These are phyloP conservation scores for Neonectria sp. DNA, from an alignment of 2,329 filamentous ascomycete genomes.

Conservation along the genomic window DNA sequence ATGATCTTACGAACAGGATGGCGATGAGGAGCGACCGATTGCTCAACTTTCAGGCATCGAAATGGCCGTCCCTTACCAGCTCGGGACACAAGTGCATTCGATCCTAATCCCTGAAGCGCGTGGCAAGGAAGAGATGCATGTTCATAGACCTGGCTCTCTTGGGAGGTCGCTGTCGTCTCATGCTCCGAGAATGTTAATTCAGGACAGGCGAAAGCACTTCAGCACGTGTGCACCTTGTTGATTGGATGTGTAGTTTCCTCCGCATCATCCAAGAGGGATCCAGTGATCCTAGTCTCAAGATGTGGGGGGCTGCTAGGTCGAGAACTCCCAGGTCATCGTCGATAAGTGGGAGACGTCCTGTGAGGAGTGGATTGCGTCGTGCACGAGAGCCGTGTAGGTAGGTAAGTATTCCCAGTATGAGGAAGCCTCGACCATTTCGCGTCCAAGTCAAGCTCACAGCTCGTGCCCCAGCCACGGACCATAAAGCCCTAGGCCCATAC, in stretches of 20 bases:
- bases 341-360: constrained; percentile 12
- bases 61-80: constrained; percentile 40
- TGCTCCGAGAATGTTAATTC: not conserved
- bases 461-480: constrained; percentile 35
- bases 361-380: constrained; percentile 7
- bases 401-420: not conserved
- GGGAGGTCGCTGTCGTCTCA: constrained; percentile 32
- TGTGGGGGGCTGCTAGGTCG: constrained; percentile 26
- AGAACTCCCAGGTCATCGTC: constrained; percentile 15
- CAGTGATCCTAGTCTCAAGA: constrained; percentile 30
- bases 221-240: constrained; percentile 25
- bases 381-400: constrained; percentile 19
- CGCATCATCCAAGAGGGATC: constrained; percentile 27
- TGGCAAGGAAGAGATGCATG: constrained; percentile 28
- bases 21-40: constrained; percentile 28
- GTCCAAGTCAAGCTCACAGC: constrained; percentile 29
- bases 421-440: constrained; percentile 30
- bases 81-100: constrained; percentile 41
- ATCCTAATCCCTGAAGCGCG: constrained; percentile 35
- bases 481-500: constrained; percentile 31
- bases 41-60: constrained; percentile 30
- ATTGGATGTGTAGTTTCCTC: constrained; percentile 35
- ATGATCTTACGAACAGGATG: constrained; percentile 26
- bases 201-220: constrained; percentile 29
- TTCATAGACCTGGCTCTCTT: constrained; percentile 24